Evolutionary conservation across 805 yeast species (phyloP).

Genomic region (Wickerhamiella nectarea): DNA sequence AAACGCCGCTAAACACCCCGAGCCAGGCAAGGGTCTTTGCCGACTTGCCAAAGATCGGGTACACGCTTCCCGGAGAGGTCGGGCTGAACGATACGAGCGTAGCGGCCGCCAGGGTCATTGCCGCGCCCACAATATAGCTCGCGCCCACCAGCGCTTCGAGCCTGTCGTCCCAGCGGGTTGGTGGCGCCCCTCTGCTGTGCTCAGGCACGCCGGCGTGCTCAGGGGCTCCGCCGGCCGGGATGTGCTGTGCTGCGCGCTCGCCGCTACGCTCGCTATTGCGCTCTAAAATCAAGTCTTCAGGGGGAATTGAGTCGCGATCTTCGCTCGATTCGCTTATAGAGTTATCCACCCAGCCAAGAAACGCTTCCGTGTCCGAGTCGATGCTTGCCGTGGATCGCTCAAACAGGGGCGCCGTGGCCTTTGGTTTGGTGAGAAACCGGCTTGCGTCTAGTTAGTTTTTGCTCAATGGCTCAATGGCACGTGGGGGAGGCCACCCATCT

Average conservation of each 20-base stretch:
- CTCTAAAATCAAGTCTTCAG: conserved; percentile 23
- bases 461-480: too few species aligned
- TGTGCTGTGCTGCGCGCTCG: too few species aligned
- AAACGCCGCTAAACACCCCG: conserved; percentile 11
- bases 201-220: too few species aligned
- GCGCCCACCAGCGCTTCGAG: conserved; percentile 14
- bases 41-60: conserved; percentile 15
- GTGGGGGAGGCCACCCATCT: too few species aligned
- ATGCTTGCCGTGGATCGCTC: conserved; percentile 13
- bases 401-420: conserved; percentile 22
- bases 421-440: conserved; percentile 26
- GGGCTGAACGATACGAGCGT: conserved; percentile 14
- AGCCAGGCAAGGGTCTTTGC: conserved; percentile 12
- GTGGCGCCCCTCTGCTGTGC: not conserved
- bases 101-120: conserved; percentile 18
- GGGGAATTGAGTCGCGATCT: conserved; percentile 19
- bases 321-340: conserved; percentile 12
- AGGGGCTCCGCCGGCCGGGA: too few species aligned
- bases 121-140: conserved; percentile 11
- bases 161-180: not conserved
- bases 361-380: conserved; percentile 18
- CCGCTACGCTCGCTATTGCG: conserved; percentile 3
- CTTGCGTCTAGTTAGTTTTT: conserved; percentile 23
- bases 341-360: conserved; percentile 16
- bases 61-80: conserved; percentile 9